Evolutionary conservation across 2,329 filamentous ascomycete species (phyloP), one percentile per base, ranked within the genome.

Genomic region (Alternaria ethzedia): DNA sequence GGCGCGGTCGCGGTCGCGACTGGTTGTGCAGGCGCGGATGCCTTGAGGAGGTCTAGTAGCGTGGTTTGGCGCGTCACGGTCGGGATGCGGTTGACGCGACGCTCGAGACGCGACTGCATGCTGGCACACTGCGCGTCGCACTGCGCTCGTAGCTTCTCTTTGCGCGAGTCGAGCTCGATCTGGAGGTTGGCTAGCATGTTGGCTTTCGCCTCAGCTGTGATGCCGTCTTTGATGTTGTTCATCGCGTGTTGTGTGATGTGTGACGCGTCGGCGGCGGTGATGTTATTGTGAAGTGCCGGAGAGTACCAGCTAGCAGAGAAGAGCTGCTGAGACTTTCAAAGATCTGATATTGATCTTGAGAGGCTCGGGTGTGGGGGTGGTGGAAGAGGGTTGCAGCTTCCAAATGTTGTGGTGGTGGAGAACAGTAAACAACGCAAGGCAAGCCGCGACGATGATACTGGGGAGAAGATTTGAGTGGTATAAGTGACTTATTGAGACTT

Each of bases 21-120:
- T 15, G 54, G 54, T 43, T 63, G 62, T 30, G 58, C 45, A 17
- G 64, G 59, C 47, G 63, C 50, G 43, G 67, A 54, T 20, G 58
- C 61, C 36, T 87, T 83, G 6, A 94, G 78, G 9, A 98, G 84
- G 47, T 97, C 94, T 59, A 89, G 89, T 86, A 99, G 95, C 61
- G 88, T 96, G 65, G 89, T 86, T 75, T 91, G 92, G 63, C 95
- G 90, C 67, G 97, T 82, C 15, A 90, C 86, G 71, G 89, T 87
- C 8, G 96, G 96, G 56, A 98, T 96, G 57, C 96, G 90, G 78
- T 97, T 97, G 79, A 98, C 87, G 81, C 96, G 92, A 82, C 97
- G 91, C 80, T 97, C 94, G 56, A 99, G 90, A 65, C 95, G 90
- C 64, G 93, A 90, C 65, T 91, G 88, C 43, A 98, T 86, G 66